Conservation (phyloP, 768 basidiomycete genomes). For the Terana coerulea region DNA sequence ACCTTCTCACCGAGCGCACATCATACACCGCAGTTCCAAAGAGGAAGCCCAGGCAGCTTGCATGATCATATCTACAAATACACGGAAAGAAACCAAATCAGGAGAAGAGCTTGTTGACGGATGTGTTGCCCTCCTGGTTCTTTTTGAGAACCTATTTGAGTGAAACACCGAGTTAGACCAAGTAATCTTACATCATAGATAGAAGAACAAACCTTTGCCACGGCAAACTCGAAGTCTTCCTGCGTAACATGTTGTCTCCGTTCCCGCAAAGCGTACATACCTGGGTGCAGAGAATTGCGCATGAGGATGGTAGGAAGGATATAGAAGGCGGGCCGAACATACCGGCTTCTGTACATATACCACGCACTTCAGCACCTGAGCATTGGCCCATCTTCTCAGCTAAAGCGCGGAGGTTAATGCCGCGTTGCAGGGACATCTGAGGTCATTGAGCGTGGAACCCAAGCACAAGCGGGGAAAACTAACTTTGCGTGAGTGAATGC, state of each 20-base stretch:
- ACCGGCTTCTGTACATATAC: constrained; percentile 98
- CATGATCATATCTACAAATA: not conserved
- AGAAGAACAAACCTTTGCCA: constrained; percentile 98
- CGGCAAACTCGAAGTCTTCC: constrained; percentile 98
- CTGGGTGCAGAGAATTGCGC: constrained; percentile 30
- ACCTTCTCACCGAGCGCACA: too few species aligned
- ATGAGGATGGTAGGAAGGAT: not conserved
- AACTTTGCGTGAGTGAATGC: constrained; percentile 95
- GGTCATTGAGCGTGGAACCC: not conserved
- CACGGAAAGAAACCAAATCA: constrained; percentile 32
- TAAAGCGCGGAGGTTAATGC: constrained; percentile 92
- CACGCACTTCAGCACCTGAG: constrained; percentile 95
- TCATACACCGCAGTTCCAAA: too few species aligned
- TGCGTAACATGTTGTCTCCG: constrained; percentile 96
- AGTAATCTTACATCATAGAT: too few species aligned
- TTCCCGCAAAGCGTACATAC: constrained; percentile 96
- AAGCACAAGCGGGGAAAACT: constrained; percentile 7
- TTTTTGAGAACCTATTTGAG: constrained; percentile 79
- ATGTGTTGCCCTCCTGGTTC: constrained; percentile 93
- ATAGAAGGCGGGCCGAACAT: constrained; percentile 21
- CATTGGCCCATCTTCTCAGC: constrained; percentile 99
- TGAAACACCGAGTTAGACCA: not conserved
- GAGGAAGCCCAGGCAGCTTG: too few species aligned
- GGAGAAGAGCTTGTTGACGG: constrained; percentile 91
- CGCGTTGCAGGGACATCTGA: constrained; percentile 96